Conservation (phyloP, 2,329 filamentous ascomycete species). For the Fusarium sp. region DNA sequence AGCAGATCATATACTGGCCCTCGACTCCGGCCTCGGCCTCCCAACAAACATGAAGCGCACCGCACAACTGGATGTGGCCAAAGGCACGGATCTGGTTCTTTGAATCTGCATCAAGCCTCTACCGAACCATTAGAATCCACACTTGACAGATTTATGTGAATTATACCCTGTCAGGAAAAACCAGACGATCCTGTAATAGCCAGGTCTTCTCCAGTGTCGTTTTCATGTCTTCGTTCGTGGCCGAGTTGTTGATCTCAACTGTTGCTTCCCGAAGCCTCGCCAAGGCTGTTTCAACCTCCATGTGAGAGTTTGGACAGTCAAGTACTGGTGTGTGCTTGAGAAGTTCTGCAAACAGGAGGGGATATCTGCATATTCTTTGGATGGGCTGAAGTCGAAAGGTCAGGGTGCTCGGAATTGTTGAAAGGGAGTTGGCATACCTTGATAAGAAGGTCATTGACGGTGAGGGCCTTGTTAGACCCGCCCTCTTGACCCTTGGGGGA, state of each 20-base stretch:
- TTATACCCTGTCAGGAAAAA: slow-evolving; percentile 78
- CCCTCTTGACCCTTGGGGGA: slow-evolving; percentile 74
- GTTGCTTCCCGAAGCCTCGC: slow-evolving; percentile 80
- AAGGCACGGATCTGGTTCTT: slow-evolving; percentile 80
- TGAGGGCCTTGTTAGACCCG: slow-evolving; percentile 79
- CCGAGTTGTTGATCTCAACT: slow-evolving; percentile 85
- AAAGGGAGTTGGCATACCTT: slow-evolving; percentile 69
- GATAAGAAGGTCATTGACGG: slow-evolving; percentile 87
- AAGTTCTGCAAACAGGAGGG: slow-evolving; percentile 85
- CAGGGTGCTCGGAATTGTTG: not conserved
- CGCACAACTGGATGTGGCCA: slow-evolving; percentile 84
- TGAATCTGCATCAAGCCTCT: slow-evolving; percentile 65
- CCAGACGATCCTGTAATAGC: slow-evolving; percentile 83
- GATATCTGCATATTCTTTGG: slow-evolving; percentile 92
- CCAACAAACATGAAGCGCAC: slow-evolving; percentile 86
- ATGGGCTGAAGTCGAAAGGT: slow-evolving; percentile 73
- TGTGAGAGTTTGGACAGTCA: slow-evolving; percentile 86
- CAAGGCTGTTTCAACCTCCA: slow-evolving; percentile 80
- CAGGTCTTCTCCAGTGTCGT: slow-evolving; percentile 83
- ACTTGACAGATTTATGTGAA: not conserved
- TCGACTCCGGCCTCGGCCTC: slow-evolving; percentile 75
- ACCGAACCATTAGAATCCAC: not conserved
- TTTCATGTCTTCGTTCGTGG: slow-evolving; percentile 78
- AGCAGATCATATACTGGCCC: slow-evolving; percentile 86
- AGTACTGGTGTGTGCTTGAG: slow-evolving; percentile 84